Evolutionary conservation across 129 eudicot species (phyloP).

Genomic region (Pseudognaphalium luteoalbum): DNA sequence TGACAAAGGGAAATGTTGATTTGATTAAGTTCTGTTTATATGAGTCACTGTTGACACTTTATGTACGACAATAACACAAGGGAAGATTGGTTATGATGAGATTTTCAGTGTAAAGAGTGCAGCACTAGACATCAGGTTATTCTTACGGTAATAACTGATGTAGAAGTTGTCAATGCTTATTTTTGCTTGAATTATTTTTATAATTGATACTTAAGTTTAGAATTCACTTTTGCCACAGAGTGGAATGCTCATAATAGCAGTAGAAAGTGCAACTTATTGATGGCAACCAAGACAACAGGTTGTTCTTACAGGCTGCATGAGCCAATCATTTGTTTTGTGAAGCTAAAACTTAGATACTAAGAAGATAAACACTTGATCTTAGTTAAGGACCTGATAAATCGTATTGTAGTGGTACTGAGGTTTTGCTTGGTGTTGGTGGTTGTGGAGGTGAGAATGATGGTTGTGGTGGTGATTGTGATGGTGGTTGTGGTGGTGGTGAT

Average conservation of each 20-base stretch:
- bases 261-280: constrained; percentile 32
- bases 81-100: background rate
- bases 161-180: no score
- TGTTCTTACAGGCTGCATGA: constrained; percentile 19
- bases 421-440: constrained; percentile 24
- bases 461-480: constrained; percentile 38
- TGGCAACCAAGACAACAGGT: constrained; percentile 18
- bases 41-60: background rate
- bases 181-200: no score
- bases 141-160: no score
- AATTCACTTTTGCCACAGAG: background rate
- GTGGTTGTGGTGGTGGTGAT: constrained; percentile 40
- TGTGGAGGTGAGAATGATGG: constrained; percentile 34
- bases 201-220: no score
- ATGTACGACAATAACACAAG: background rate
- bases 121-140: background rate
- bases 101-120: background rate
- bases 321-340: constrained; percentile 20
- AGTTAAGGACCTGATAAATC: constrained; percentile 37
- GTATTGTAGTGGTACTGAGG: constrained; percentile 41
- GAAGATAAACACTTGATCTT: constrained; percentile 27
- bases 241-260: background rate
- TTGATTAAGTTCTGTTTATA: background rate
- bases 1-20: no score
- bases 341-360: constrained; percentile 19